Evolutionary conservation across 768 basidiomycete genomes (phyloP).

Genomic region (Megacollybia marginata): DNA sequence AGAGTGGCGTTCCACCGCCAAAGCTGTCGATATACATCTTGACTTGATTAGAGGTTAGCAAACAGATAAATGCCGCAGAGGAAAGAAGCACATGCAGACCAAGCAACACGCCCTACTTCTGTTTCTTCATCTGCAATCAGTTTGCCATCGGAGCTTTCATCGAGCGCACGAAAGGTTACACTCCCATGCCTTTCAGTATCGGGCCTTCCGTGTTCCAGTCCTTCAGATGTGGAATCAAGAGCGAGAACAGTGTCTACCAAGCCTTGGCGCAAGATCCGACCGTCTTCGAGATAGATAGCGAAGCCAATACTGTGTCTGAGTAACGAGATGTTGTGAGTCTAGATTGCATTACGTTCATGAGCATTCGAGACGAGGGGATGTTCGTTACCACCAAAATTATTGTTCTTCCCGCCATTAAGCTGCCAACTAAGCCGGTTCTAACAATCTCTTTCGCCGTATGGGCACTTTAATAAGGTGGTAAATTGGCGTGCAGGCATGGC

Average conservation of each 20-base stretch:
- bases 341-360: conserved; percentile 7
- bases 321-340: background rate
- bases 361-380: background rate
- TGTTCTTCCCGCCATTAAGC: conserved; percentile 69
- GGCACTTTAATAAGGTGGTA: conserved; percentile 70
- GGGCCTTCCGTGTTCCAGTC: conserved; percentile 27
- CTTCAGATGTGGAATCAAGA: no score
- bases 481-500: conserved; percentile 15
- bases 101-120: conserved; percentile 49
- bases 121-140: conserved; percentile 61
- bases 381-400: conserved; percentile 66
- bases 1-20: conserved; percentile 24
- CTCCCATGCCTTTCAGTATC: conserved; percentile 14
- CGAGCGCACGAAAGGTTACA: conserved; percentile 8
- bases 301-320: no score
- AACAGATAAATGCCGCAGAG: background rate
- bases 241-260: conserved; percentile 26
- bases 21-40: conserved; percentile 30
- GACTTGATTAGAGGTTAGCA: conserved; percentile 10
- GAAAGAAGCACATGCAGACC: conserved; percentile 29
- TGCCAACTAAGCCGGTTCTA: conserved; percentile 67
- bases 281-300: conserved; percentile 7
- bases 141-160: conserved; percentile 37
- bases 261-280: conserved; percentile 37
- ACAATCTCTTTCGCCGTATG: conserved; percentile 81